Evolutionary conservation across 2,329 filamentous ascomycete species (phyloP).

Genomic region (Diplocarpon rosae): DNA sequence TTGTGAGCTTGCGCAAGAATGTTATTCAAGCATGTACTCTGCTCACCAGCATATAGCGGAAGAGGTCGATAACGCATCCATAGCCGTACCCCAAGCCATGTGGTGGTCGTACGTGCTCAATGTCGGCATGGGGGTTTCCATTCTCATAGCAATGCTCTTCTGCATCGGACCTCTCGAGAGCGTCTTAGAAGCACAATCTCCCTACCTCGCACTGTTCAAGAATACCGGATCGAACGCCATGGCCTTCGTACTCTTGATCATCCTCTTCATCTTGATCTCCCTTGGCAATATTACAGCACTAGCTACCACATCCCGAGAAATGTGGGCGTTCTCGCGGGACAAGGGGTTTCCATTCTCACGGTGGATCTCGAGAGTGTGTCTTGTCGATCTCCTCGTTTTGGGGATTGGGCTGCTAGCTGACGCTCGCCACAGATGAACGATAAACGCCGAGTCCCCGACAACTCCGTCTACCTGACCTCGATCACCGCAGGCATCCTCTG

Average conservation of each 20-base stretch:
- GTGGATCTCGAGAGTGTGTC: slow-evolving; percentile 29
- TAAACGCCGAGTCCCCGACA: slow-evolving; percentile 21
- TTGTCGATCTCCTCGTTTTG: not conserved
- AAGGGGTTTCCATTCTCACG: slow-evolving; percentile 32
- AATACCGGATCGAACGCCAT: slow-evolving; percentile 33
- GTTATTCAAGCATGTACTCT: too few species aligned
- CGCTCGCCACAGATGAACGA: slow-evolving; percentile 24
- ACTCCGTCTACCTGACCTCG: slow-evolving; percentile 18
- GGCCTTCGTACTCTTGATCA: slow-evolving; percentile 36
- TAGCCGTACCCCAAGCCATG: slow-evolving; percentile 37
- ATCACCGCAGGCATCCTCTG: slow-evolving; percentile 15
- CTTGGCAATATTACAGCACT: slow-evolving; percentile 30
- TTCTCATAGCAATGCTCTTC: slow-evolving; percentile 28
- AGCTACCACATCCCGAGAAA: slow-evolving; percentile 29
- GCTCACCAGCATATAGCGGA: slow-evolving; percentile 26
- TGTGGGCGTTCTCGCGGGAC: slow-evolving; percentile 35
- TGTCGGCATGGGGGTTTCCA: slow-evolving; percentile 33
- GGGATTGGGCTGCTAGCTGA: not conserved
- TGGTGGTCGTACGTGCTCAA: slow-evolving; percentile 37
- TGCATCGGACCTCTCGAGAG: slow-evolving; percentile 27
- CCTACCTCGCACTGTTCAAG: slow-evolving; percentile 30
- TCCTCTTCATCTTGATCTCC: slow-evolving; percentile 32
- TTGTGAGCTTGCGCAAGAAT: slow-evolving; percentile 10
- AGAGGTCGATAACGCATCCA: slow-evolving; percentile 37
- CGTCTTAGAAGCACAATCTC: slow-evolving; percentile 35